phyloP scores from a whole-genome alignment of 208 protist genomes.

The Spongospora subterranea region DNA sequence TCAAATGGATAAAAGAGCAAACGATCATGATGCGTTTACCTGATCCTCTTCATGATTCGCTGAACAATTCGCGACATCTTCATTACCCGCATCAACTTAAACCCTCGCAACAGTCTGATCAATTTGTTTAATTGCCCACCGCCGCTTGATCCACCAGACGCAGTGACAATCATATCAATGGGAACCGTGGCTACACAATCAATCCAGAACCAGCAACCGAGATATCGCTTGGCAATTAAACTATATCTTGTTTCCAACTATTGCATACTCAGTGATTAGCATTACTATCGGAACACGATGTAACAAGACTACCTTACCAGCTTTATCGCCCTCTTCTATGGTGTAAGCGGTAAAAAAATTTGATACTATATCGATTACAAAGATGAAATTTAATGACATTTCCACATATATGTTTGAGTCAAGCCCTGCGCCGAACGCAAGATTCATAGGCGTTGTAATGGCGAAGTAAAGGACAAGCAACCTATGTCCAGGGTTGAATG shows the following conservation, averaged over 20 bases:
- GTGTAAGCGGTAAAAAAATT: conserved; percentile 54
- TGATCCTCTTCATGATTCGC: conserved; percentile 9
- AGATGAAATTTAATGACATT: neutral
- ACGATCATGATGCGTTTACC: neutral
- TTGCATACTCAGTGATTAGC: neutral
- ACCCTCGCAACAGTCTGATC: conserved; percentile 20
- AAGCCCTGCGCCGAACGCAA: neutral
- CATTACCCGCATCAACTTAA: conserved; percentile 51
- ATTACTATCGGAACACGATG: neutral
- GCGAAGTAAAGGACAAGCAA: conserved; percentile 6
- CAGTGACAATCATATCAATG: conserved; percentile 25
- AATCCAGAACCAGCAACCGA: conserved; percentile 13
- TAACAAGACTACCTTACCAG: neutral
- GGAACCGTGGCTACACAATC: conserved; percentile 20
- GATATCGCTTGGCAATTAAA: neutral
- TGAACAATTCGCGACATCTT: conserved; percentile 4
- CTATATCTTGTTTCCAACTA: conserved; percentile 15
- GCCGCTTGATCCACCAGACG: neutral
- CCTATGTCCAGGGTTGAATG: neutral
- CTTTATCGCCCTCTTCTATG: neutral
- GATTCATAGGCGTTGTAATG: conserved; percentile 25
- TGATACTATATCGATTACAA: neutral
- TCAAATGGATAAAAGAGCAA: neutral
- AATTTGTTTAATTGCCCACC: conserved; percentile 4
- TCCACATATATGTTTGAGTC: conserved; percentile 17